These are phyloP conservation scores for Barnettozyma populi DNA, from an alignment of 805 yeast species.

Conservation along the genomic window DNA sequence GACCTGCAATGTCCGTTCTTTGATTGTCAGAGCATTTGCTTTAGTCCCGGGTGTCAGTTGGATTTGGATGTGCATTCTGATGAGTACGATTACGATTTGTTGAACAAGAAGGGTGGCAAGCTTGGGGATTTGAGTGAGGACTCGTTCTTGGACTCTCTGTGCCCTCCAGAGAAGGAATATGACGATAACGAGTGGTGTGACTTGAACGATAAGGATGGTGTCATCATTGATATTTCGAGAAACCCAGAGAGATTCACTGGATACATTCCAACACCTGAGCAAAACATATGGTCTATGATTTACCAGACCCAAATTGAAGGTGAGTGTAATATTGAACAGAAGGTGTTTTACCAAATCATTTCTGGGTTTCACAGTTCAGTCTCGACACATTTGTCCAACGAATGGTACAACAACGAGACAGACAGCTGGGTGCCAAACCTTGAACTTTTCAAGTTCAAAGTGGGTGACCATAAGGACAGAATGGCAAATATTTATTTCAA, in stretches of 20 bases:
- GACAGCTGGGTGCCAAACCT: constrained; percentile 83
- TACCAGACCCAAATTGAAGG: constrained; percentile 64
- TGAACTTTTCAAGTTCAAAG: constrained; percentile 78
- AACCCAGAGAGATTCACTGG: constrained; percentile 98
- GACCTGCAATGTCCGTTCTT: constrained; percentile 81
- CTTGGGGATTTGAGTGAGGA: constrained; percentile 38
- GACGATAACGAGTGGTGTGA: constrained; percentile 65
- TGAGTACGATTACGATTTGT: constrained; percentile 23
- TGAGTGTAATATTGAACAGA: constrained; percentile 74
- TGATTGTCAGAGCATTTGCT: constrained; percentile 52
- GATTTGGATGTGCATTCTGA: constrained; percentile 26
- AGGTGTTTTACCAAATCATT: constrained; percentile 77
- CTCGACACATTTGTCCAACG: constrained; percentile 87
- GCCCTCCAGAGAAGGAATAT: constrained; percentile 26
- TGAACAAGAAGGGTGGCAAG: constrained; percentile 32
- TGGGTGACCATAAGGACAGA: constrained; percentile 84
- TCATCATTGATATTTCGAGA: constrained; percentile 76
- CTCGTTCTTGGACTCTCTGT: constrained; percentile 33
- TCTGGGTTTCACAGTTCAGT: constrained; percentile 96
- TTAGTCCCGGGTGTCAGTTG: constrained; percentile 25
- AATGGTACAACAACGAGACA: constrained; percentile 63
- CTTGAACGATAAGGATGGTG: constrained; percentile 64
- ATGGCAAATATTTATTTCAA: constrained; percentile 86
- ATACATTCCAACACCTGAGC: constrained; percentile 87
- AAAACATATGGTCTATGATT: constrained; percentile 88